These are phyloP conservation scores for Myrica gale DNA, from an alignment of 306 rosid species.

Conservation along the genomic window DNA sequence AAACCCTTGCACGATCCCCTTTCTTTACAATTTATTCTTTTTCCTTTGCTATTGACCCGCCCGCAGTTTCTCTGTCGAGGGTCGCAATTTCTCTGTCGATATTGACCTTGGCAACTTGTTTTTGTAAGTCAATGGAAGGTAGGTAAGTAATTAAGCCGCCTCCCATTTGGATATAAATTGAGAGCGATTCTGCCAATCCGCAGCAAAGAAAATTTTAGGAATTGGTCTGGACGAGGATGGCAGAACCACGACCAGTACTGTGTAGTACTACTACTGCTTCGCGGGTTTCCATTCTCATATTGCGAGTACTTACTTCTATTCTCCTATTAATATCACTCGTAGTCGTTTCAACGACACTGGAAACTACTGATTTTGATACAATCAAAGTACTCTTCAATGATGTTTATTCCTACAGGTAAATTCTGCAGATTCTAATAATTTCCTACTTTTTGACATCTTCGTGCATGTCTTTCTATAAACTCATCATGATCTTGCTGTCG, in stretches of 20 bases:
- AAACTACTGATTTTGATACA: background rate
- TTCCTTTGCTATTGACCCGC: too few species aligned
- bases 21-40: too few species aligned
- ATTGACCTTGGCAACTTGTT: background rate
- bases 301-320: slow-evolving; percentile 47
- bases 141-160: background rate
- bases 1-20: too few species aligned
- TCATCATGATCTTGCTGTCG: too few species aligned
- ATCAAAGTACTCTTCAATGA: slow-evolving; percentile 28
- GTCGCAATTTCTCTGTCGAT: too few species aligned
- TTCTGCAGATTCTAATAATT: too few species aligned
- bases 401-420: slow-evolving; percentile 41
- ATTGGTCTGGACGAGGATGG: background rate
- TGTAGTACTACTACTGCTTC: slow-evolving; percentile 45
- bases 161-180: background rate
- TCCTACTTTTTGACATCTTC: too few species aligned
- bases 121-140: background rate
- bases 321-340: slow-evolving; percentile 50
- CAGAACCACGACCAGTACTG: background rate
- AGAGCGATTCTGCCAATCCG: background rate
- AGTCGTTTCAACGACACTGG: slow-evolving; percentile 16
- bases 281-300: slow-evolving; percentile 34
- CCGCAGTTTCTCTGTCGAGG: background rate
- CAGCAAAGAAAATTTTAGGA: background rate
- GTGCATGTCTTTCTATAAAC: too few species aligned